Conservation (phyloP, 257 asterid genomes). For the Solanum corneliomulleri region DNA sequence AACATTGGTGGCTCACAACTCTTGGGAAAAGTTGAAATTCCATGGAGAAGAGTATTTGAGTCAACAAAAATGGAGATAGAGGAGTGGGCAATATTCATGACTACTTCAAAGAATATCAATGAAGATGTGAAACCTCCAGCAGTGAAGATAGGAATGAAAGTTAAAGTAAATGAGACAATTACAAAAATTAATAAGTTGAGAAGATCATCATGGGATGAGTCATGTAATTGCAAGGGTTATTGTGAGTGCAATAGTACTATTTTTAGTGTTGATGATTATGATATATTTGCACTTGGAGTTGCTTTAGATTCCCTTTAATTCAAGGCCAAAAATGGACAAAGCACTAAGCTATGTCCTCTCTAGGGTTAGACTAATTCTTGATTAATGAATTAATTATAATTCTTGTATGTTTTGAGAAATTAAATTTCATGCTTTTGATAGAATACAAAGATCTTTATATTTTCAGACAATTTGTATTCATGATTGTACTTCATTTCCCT, state of each 20-base stretch:
- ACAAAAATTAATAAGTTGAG: not conserved
- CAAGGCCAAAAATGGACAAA: not conserved
- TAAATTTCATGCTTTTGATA: not conserved
- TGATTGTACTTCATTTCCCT: not conserved
- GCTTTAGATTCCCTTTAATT: slow-evolving; percentile 24
- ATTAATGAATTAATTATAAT: not conserved
- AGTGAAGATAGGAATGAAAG: slow-evolving; percentile 29
- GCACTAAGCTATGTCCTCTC: not conserved
- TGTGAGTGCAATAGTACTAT: slow-evolving; percentile 5
- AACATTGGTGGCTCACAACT: slow-evolving; percentile 32
- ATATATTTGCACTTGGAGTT: slow-evolving; percentile 20
- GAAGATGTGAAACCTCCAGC: slow-evolving; percentile 40
- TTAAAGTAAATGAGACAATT: not conserved
- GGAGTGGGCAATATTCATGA: slow-evolving; percentile 39
- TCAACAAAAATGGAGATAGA: slow-evolving; percentile 21
- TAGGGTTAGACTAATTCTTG: not conserved
- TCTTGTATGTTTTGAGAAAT: not conserved
- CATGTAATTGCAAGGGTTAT: not conserved
- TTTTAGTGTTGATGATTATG: slow-evolving; percentile 3
- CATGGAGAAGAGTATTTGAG: slow-evolving; percentile 29
- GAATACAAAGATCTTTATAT: not conserved
- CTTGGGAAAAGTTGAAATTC: slow-evolving; percentile 44
- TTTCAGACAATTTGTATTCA: not conserved
- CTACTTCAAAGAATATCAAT: slow-evolving; percentile 1
- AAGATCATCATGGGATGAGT: not conserved